phyloP scores from a whole-genome alignment of 2,329 filamentous ascomycete genomes.

The Aureobasidium lini region DNA sequence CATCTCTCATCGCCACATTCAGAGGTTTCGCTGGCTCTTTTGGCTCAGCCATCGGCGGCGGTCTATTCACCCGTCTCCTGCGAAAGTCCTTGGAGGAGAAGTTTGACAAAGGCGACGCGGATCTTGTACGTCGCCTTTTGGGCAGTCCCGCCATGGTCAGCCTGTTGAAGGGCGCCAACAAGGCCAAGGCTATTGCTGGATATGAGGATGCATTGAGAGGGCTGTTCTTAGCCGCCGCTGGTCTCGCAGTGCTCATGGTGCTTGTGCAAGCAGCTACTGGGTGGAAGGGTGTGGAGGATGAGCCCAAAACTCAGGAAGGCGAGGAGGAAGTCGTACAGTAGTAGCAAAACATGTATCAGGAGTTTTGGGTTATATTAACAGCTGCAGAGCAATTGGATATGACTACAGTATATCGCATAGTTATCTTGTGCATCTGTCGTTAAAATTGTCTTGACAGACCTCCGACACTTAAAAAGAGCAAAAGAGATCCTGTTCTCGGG shows the following conservation, averaged over 20 bases:
- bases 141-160: conserved; percentile 52
- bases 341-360: not conserved
- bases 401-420: too few relatives aligned
- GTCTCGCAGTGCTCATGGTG: conserved; percentile 42
- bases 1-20: conserved; percentile 70
- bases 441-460: too few relatives aligned
- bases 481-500: too few relatives aligned
- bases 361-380: too few relatives aligned
- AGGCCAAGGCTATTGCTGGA: conserved; percentile 42
- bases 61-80: conserved; percentile 61
- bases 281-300: conserved; percentile 37
- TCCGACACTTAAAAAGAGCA: too few relatives aligned
- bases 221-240: conserved; percentile 46
- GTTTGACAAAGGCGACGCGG: conserved; percentile 42
- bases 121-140: conserved; percentile 48
- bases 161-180: conserved; percentile 42
- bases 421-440: too few relatives aligned
- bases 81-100: conserved; percentile 47
- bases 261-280: conserved; percentile 52
- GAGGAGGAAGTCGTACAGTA: conserved; percentile 13
- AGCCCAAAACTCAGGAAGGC: conserved; percentile 12
- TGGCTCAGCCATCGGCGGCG: conserved; percentile 70
- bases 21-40: conserved; percentile 76
- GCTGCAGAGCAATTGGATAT: too few relatives aligned
- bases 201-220: conserved; percentile 49